A percentile compares a stretch with the other conserved stretches of the same genome.
These are phyloP conservation scores for Taiozyma onychis DNA, from an alignment of 1,139 yeast species.

Conservation along the genomic window DNA sequence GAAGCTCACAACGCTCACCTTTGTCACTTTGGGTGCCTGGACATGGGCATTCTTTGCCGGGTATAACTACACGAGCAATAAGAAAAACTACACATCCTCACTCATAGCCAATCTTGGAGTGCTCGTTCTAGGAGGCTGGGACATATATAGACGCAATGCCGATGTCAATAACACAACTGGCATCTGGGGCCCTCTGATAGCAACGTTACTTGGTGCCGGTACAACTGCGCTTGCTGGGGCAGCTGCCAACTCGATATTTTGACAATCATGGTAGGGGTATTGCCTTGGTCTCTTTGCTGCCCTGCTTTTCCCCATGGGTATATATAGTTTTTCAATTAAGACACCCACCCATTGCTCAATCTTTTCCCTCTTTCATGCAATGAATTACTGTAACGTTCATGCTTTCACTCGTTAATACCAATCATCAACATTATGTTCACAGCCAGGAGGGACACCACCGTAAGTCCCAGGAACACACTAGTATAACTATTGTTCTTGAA, in stretches of 20 bases:
- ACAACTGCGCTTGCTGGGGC: neutral
- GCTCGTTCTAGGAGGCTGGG: neutral
- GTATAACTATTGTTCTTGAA: constrained; percentile 4
- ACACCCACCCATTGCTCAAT: too few species aligned
- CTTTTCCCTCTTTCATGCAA: too few species aligned
- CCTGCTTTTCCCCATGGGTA: too few species aligned
- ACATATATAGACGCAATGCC: neutral
- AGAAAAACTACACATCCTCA: neutral
- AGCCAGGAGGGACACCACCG: constrained; percentile 26
- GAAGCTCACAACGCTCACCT: neutral
- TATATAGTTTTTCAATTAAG: too few species aligned
- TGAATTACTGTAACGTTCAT: too few species aligned
- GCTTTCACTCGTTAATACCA: neutral
- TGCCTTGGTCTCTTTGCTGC: neutral
- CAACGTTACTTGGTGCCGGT: neutral
- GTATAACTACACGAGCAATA: neutral
- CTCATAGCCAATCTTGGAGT: neutral
- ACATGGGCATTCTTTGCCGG: neutral
- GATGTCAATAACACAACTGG: neutral
- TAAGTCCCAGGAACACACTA: neutral
- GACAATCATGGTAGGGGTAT: neutral
- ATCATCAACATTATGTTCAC: constrained; percentile 34
- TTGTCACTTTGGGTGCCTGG: neutral
- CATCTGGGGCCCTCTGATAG: neutral
- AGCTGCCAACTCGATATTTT: neutral